phyloP scores from a whole-genome alignment of 345 rosid species.

The Geranium rotundifolium region DNA sequence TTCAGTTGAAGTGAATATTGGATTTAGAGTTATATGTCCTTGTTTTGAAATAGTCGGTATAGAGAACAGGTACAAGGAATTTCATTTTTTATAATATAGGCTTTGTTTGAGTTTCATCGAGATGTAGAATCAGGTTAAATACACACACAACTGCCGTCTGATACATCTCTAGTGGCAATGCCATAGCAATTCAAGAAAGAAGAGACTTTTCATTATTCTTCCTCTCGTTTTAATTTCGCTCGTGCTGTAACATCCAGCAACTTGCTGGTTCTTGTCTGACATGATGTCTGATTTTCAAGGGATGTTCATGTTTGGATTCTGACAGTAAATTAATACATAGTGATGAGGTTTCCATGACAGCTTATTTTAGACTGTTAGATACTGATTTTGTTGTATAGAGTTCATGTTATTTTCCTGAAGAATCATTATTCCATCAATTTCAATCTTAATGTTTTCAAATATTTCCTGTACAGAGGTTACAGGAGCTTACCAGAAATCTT shows the following conservation, averaged over 20 bases:
- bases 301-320: too few relatives aligned
- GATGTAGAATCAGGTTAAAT: constrained; percentile 34
- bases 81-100: constrained; percentile 20
- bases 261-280: constrained; percentile 3
- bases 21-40: constrained; percentile 20
- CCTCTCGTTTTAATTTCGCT: constrained; percentile 5
- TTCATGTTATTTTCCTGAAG: too few relatives aligned
- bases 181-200: neutral
- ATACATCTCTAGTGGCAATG: too few relatives aligned
- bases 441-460: too few relatives aligned
- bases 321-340: too few relatives aligned
- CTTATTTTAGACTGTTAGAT: too few relatives aligned
- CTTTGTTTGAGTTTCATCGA: constrained; percentile 27
- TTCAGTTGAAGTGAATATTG: constrained; percentile 6
- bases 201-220: constrained; percentile 4
- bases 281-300: constrained; percentile 1
- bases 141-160: too few relatives aligned
- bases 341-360: too few relatives aligned
- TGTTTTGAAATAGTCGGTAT: constrained; percentile 19
- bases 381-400: too few relatives aligned
- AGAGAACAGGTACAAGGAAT: constrained; percentile 27
- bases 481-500: too few relatives aligned
- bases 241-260: constrained; percentile 4
- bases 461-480: too few relatives aligned
- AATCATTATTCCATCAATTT: too few relatives aligned